Evolutionary conservation across 768 basidiomycete genomes (phyloP).

Genomic region (Amanita polypyramis): DNA sequence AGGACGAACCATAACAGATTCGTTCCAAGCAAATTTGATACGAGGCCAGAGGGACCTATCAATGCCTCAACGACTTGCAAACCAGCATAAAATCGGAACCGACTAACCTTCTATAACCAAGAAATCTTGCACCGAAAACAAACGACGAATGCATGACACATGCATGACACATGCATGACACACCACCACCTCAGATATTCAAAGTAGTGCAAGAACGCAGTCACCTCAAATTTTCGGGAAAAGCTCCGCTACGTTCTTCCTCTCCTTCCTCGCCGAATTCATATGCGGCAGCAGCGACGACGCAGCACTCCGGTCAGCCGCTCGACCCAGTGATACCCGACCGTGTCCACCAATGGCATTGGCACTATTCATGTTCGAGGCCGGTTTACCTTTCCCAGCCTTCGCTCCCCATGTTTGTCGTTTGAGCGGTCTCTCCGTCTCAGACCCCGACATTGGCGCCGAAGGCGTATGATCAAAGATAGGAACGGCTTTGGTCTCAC

Average conservation of each 20-base stretch:
- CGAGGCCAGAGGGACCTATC: neutral
- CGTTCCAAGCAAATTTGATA: neutral
- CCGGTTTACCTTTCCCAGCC: conserved; percentile 31
- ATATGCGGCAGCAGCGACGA: conserved; percentile 16
- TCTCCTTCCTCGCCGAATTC: conserved; percentile 20
- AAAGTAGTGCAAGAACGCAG: too few relatives aligned
- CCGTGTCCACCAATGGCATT: conserved; percentile 13
- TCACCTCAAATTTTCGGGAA: conserved; percentile 25
- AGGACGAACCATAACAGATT: neutral
- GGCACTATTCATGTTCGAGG: conserved; percentile 7
- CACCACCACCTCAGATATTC: conserved; percentile 10
- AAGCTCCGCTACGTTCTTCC: conserved; percentile 36
- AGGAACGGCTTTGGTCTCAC: conserved; percentile 12
- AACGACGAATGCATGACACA: neutral
- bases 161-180: conserved; percentile 3
- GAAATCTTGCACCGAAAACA: neutral
- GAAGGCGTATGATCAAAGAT: conserved; percentile 7
- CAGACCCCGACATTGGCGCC: conserved; percentile 23
- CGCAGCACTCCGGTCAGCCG: conserved; percentile 31
- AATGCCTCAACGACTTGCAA: neutral
- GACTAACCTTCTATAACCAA: neutral
- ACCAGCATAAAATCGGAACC: conserved; percentile 1
- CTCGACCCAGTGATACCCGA: conserved; percentile 17
- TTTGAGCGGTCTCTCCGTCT: conserved; percentile 40
- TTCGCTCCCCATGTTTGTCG: conserved; percentile 27